phyloP scores from a whole-genome alignment of 805 yeast genomes.

The Saccharomycopsis fermentans region DNA sequence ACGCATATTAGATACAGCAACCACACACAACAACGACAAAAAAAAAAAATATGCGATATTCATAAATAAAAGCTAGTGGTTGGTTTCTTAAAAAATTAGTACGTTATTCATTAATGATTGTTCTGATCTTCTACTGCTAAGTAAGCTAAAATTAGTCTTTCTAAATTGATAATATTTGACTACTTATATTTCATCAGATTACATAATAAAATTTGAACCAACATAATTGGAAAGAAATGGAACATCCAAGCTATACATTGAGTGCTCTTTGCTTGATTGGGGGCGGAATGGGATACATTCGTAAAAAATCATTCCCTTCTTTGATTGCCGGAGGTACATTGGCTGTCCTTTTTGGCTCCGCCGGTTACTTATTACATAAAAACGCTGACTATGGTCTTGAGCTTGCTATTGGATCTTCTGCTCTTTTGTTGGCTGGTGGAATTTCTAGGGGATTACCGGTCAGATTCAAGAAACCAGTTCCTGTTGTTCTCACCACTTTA shows the following conservation, averaged over 20 bases:
- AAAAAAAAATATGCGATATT: background rate
- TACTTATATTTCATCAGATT: too few relatives aligned
- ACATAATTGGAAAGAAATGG: constrained; percentile 31
- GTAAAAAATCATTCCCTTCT: constrained; percentile 70
- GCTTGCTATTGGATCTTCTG: constrained; percentile 63
- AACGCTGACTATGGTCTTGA: constrained; percentile 77
- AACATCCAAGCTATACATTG: constrained; percentile 68
- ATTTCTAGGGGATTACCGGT: constrained; percentile 56
- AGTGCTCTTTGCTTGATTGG: constrained; percentile 62
- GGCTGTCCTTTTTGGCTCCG: constrained; percentile 49
- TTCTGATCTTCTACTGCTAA: too few relatives aligned
- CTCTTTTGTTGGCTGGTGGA: constrained; percentile 60
- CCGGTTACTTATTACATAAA: constrained; percentile 64
- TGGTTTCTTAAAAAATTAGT: too few relatives aligned
- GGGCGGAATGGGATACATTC: constrained; percentile 58
- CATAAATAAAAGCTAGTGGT: too few relatives aligned
- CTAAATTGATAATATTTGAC: too few relatives aligned
- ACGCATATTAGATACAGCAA: background rate
- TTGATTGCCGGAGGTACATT: constrained; percentile 64
- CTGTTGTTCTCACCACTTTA: constrained; percentile 48
- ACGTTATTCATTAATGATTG: too few relatives aligned
- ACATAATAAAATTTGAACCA: background rate
- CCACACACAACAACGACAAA: background rate
- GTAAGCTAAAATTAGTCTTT: too few relatives aligned
- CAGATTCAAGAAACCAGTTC: constrained; percentile 62